Base-by-base conservation (phyloP, 208 protist genomes). In the Trypanosoma caninum region DNA sequence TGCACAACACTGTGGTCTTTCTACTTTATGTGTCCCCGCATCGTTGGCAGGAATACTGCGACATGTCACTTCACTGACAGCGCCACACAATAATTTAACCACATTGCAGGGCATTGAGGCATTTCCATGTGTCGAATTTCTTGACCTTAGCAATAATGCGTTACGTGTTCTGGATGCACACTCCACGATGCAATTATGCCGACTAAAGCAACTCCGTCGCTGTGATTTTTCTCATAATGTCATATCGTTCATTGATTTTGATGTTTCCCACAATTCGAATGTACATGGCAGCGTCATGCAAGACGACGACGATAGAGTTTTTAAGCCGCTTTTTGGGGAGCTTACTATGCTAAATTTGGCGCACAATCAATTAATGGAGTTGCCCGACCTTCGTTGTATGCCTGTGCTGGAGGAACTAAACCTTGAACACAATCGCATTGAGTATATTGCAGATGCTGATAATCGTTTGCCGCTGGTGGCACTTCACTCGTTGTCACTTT, bases 321-420 rank as follows among this genome's bases (percentile, higher is more conserved):
- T 14, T 3, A 11, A 28, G 22, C 1, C 25, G 14, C 18, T 25
- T 30, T n/a, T 47, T 20, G 64, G 72, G 10, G 53, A 54, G 13
- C 64, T 94, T 35, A 74, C 69, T 8, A 23, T 62, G 7, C 58
- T 95, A 13, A 75, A 95, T 59, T 46, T 95, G 9, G 72, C 79
- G 0, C 82, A 92, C 75, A 95, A 95, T 64, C 71, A 69, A n/a
- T 64, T 95, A 0, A 62, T 87, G 25, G 84, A 90, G 41, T 31
- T 95, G 8, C 88, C 88, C 2, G 80, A 91, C 59, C 63, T 95
- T 18, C 82, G 88, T 44, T 65, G 64, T n/a, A 69, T 84, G 44
- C 82, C 80, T 5, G n/a, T 65, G 16, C 70, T 95, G 27, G 52
- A 81, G 59, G 64, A 74, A 53, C 72, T 95, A 22, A 66, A 88